Evolutionary conservation across 768 basidiomycete species (phyloP).

Genomic region (Boletus sensibilis): DNA sequence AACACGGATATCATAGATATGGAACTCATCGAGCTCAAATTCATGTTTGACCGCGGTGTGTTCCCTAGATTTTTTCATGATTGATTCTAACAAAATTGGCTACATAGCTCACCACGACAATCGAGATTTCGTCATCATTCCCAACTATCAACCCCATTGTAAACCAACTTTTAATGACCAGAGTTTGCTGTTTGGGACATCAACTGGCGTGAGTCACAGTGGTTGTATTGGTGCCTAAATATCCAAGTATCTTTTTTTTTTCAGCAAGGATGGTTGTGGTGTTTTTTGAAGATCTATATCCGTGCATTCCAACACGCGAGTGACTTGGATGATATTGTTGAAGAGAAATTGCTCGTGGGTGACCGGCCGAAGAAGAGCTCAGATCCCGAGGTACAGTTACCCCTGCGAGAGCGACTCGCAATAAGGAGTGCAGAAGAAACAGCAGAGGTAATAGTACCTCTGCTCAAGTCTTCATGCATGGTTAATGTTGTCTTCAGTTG

Average conservation of each 20-base stretch:
- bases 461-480: neutral
- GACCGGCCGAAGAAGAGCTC: conserved; percentile 70
- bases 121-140: conserved; percentile 77
- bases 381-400: conserved; percentile 47
- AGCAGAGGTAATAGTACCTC: conserved; percentile 44
- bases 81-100: conserved; percentile 4
- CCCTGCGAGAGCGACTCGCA: conserved; percentile 59
- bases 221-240: neutral
- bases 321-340: conserved; percentile 76
- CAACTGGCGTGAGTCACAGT: conserved; percentile 52
- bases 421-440: conserved; percentile 49
- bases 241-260: conserved; percentile 1
- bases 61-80: conserved; percentile 6
- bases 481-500: conserved; percentile 43
- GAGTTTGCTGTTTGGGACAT: conserved; percentile 62
- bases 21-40: conserved; percentile 82
- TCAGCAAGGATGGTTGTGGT: conserved; percentile 69
- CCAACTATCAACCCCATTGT: conserved; percentile 69
- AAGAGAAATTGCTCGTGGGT: conserved; percentile 78
- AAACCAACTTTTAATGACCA: conserved; percentile 59
- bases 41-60: conserved; percentile 74
- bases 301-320: conserved; percentile 74
- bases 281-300: conserved; percentile 77
- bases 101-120: conserved; percentile 77
- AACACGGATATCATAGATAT: conserved; percentile 72